A percentile compares a stretch with the other conserved stretches of the same genome.
These are phyloP conservation scores for Canavalia gladiata DNA, from an alignment of 306 rosid species.

Conservation along the genomic window DNA sequence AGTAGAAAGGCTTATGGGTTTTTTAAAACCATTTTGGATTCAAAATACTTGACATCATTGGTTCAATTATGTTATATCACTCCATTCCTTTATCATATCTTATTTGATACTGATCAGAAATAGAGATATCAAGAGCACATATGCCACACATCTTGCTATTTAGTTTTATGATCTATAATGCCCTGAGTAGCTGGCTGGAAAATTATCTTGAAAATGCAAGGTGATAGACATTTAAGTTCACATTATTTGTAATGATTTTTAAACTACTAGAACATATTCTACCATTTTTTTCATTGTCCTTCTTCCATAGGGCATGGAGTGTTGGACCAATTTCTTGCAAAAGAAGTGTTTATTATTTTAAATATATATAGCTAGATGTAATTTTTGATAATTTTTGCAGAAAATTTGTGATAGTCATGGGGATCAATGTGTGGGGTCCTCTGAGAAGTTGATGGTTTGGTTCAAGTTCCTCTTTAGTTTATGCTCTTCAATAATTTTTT, in stretches of 20 bases:
- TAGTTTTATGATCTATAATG: constrained; percentile 12
- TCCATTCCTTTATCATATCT: background rate
- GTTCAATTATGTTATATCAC: background rate
- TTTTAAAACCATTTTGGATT: constrained; percentile 7
- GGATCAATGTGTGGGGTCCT: background rate
- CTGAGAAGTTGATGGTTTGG: background rate
- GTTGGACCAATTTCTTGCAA: background rate
- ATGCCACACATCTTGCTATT: background rate
- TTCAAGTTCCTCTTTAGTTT: background rate
- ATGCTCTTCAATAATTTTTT: background rate
- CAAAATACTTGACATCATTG: background rate
- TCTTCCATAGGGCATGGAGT: background rate
- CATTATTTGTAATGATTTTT: background rate
- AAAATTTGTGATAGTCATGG: background rate
- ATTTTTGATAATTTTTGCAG: background rate
- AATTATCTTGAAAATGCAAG: background rate
- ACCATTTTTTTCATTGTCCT: background rate
- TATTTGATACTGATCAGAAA: background rate
- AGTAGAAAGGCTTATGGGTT: background rate
- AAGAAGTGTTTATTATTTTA: background rate
- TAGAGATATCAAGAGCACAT: background rate
- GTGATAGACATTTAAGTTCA: background rate
- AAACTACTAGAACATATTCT: background rate
- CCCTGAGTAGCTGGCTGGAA: background rate
- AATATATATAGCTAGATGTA: background rate